Conservation (phyloP, 306 rosid genomes). For the Rosa persica region DNA sequence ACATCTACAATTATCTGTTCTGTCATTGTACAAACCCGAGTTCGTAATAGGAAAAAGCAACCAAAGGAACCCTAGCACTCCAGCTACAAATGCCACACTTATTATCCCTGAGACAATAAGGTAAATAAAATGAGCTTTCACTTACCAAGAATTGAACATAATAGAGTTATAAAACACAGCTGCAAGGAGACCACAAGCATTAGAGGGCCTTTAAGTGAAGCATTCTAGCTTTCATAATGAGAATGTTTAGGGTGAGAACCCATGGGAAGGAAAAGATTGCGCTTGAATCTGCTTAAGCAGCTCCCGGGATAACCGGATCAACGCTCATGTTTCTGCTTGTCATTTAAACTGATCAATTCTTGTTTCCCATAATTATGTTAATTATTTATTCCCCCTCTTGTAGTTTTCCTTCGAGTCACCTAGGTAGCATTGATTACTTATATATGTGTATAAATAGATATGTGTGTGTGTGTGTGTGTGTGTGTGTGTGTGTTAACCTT, state of each 20-base stretch:
- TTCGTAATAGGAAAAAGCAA: slow-evolving; percentile 75
- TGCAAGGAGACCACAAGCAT: not conserved
- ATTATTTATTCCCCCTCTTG: too few species aligned
- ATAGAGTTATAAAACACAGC: slow-evolving; percentile 8
- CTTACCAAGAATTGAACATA: slow-evolving; percentile 14
- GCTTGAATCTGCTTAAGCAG: not conserved
- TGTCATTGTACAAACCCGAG: slow-evolving; percentile 70
- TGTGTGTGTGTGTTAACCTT: too few species aligned
- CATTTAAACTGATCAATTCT: not conserved
- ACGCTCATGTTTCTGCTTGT: not conserved
- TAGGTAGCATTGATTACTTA: too few species aligned
- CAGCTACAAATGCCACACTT: slow-evolving; percentile 54
- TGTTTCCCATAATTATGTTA: not conserved
- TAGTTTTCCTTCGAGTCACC: too few species aligned
- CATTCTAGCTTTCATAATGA: not conserved
- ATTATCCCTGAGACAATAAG: slow-evolving; percentile 52
- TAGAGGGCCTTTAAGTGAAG: slow-evolving; percentile 1
- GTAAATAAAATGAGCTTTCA: slow-evolving; percentile 13
- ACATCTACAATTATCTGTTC: slow-evolving; percentile 69
- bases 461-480: too few species aligned
- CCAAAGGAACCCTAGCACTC: slow-evolving; percentile 72
- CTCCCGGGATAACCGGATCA: not conserved
- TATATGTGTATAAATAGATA: too few species aligned
- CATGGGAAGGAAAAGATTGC: not conserved
- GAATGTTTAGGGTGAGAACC: not conserved